Percentiles rank a stretch among this genome's conserved stretches.
Conservation (phyloP, 306 rosid species). For the Quercus agrifolia region DNA sequence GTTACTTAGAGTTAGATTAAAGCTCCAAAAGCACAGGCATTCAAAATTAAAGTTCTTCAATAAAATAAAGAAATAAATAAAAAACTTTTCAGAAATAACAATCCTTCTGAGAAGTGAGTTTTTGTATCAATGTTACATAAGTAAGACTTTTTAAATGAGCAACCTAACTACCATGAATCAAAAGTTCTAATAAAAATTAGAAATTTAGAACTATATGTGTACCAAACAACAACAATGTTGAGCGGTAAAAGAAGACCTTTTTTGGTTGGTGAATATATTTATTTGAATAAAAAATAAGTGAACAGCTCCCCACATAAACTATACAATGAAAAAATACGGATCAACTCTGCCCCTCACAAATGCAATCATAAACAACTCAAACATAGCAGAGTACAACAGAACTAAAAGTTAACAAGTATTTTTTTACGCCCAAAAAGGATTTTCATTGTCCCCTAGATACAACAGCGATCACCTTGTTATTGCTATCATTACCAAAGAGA, state of each 20-base stretch:
- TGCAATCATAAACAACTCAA: neutral
- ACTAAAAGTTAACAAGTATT: no score
- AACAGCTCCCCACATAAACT: neutral
- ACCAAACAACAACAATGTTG: neutral
- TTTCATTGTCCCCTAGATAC: no score
- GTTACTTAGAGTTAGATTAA: no score
- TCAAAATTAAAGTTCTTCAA: neutral
- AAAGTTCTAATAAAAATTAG: neutral
- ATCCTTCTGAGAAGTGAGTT: neutral
- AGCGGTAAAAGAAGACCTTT: neutral
- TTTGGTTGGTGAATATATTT: neutral
- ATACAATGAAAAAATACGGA: neutral
- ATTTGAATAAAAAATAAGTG: neutral
- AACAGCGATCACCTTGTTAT: no score
- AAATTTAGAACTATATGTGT: neutral
- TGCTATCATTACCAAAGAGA: no score
- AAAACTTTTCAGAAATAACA: neutral
- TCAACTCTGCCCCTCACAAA: neutral
- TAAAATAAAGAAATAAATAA: neutral
- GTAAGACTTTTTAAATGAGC: neutral
- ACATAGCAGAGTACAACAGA: no score
- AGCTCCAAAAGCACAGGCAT: no score
- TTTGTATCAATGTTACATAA: neutral
- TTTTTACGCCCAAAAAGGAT: no score
- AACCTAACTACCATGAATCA: neutral